Evolutionary conservation across 306 rosid genomes (phyloP).

Genomic region (Styphnolobium japonicum): DNA sequence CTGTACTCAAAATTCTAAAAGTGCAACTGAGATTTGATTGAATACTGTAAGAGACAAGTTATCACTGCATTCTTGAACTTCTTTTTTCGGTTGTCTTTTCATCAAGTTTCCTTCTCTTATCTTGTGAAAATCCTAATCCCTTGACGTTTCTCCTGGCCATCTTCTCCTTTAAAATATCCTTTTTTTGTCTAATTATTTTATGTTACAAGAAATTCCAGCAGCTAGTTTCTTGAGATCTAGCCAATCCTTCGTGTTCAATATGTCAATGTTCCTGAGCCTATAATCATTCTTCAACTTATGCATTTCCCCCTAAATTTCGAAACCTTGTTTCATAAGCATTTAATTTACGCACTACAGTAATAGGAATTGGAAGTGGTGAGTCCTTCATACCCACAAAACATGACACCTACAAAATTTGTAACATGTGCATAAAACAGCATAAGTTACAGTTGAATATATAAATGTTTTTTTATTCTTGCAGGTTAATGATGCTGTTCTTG

Average conservation of each 20-base stretch:
- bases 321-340: conserved; percentile 10
- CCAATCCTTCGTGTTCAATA: not conserved
- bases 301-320: not conserved
- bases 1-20: not conserved
- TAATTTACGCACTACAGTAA: not conserved
- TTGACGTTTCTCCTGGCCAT: not conserved
- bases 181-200: not conserved
- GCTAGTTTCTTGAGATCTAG: conserved; percentile 1
- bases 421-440: not conserved
- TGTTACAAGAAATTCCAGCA: not conserved
- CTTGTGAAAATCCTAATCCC: not conserved
- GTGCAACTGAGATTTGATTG: not conserved
- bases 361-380: not conserved
- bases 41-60: not conserved
- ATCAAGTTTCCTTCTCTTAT: not conserved
- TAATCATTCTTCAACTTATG: not conserved
- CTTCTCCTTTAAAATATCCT: not conserved
- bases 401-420: not conserved
- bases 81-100: not conserved
- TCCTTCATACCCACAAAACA: conserved; percentile 6
- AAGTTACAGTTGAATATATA: not conserved
- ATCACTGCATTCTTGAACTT: not conserved
- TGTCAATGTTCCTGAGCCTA: not conserved
- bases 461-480: conserved; percentile 45
- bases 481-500: conserved; percentile 96